Conservation (phyloP, 1,284 basidiomycete genomes). For the Austroboletus olivaceoglutinosus region DNA sequence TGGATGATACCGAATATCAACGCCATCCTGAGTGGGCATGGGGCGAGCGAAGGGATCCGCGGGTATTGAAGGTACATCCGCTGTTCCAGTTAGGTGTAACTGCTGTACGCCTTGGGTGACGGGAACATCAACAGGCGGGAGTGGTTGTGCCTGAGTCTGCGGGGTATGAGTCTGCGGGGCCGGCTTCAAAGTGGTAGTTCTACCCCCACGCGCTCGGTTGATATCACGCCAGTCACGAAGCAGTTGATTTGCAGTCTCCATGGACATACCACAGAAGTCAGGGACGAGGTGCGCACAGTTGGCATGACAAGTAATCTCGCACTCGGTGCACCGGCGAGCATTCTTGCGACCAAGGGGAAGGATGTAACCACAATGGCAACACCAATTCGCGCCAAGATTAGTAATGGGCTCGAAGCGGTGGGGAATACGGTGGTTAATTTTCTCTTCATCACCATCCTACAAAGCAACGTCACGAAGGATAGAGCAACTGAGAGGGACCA, state of each 20-base stretch:
- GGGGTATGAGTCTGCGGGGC: conserved; percentile 37
- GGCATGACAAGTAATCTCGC: conserved; percentile 95
- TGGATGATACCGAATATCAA: conserved; percentile 31
- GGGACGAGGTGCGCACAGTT: conserved; percentile 98
- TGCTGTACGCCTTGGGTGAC: conserved; percentile 47
- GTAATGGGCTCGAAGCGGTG: conserved; percentile 98
- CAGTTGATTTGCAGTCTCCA: conserved; percentile 97
- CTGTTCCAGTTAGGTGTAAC: conserved; percentile 46
- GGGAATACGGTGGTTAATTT: conserved; percentile 99
- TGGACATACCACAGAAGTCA: conserved; percentile 99
- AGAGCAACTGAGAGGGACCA: conserved; percentile 20
- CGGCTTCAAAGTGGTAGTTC: conserved; percentile 37
- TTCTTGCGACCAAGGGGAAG: conserved; percentile 97
- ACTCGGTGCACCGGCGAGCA: conserved; percentile 93
- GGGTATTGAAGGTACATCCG: conserved; percentile 29
- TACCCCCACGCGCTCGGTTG: conserved; percentile 55
- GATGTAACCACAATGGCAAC: conserved; percentile 99
- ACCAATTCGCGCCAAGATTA: conserved; percentile 98
- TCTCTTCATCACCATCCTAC: conserved; percentile 95
- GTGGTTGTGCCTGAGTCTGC: conserved; percentile 29
- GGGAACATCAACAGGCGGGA: conserved; percentile 30
- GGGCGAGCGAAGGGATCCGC: conserved; percentile 39
- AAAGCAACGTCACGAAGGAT: conserved; percentile 39
- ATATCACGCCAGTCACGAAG: conserved; percentile 89
- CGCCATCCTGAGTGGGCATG: conserved; percentile 33